Evolutionary conservation across 805 yeast genomes (phyloP).

Genomic region (Priceomyces melissophilus): DNA sequence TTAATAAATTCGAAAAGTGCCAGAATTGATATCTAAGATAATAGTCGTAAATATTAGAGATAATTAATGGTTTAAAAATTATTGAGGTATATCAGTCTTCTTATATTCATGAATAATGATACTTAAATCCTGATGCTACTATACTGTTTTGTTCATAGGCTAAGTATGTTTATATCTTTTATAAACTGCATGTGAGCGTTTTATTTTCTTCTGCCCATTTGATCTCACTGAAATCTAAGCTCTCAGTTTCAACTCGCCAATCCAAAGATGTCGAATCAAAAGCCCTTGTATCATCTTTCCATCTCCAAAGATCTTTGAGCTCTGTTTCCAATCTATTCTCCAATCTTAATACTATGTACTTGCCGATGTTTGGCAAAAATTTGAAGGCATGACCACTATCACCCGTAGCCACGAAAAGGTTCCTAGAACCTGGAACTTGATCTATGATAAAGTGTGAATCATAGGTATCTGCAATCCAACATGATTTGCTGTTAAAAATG

Average conservation of each 20-base stretch:
- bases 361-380: conserved; percentile 29
- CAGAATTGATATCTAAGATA: no score
- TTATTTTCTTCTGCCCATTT: background rate
- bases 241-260: background rate
- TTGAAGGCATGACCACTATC: conserved; percentile 37
- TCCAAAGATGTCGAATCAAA: background rate
- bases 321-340: background rate
- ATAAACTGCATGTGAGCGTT: no score
- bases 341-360: conserved; percentile 17
- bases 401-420: conserved; percentile 28
- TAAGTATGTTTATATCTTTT: background rate
- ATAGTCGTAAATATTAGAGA: background rate
- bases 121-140: background rate
- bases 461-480: conserved; percentile 34
- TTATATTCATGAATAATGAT: background rate
- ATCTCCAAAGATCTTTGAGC: background rate
- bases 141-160: background rate
- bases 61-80: background rate
- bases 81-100: background rate
- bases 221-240: background rate
- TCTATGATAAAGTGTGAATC: conserved; percentile 28
- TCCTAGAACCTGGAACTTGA: conserved; percentile 26
- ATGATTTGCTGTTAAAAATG: conserved; percentile 12
- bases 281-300: background rate
- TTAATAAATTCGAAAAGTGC: no score